Evolutionary conservation across 306 rosid species (phyloP).

Genomic region (Lithocarpus polystachyus): DNA sequence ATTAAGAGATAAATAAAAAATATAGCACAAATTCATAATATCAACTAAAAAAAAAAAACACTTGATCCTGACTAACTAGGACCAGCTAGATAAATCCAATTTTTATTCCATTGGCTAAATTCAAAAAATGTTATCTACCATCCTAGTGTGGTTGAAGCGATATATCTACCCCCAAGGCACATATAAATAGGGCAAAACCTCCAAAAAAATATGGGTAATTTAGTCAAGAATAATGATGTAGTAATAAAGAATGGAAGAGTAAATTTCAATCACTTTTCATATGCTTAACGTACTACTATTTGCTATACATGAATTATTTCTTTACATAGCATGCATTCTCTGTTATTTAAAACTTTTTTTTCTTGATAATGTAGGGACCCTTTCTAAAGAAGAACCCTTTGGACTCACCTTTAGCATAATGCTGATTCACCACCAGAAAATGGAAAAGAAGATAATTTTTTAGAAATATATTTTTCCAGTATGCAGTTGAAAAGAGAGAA

Average conservation of each 20-base stretch:
- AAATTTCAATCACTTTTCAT: too few relatives aligned
- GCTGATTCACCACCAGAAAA: neutral
- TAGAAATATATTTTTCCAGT: neutral
- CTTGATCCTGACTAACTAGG: slow-evolving; percentile 5
- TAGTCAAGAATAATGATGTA: too few relatives aligned
- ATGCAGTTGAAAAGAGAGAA: neutral
- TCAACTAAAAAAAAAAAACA: slow-evolving; percentile 9
- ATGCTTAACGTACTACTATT: too few relatives aligned
- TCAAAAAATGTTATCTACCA: slow-evolving; percentile 42
- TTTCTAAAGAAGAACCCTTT: too few relatives aligned
- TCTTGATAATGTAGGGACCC: too few relatives aligned
- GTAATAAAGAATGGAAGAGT: too few relatives aligned
- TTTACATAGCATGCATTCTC: neutral
- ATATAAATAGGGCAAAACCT: slow-evolving; percentile 82
- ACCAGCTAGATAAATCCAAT: neutral
- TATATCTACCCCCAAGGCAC: slow-evolving; percentile 70
- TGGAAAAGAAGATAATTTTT: neutral
- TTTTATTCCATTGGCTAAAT: neutral
- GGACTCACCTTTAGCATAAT: neutral
- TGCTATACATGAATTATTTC: neutral
- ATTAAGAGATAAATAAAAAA: neutral
- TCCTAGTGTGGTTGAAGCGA: slow-evolving; percentile 42
- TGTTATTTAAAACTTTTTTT: neutral
- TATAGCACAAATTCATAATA: neutral
- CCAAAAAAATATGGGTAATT: slow-evolving; percentile 9